Base-by-base conservation (phyloP, 306 rosid genomes). In the Rosa lucieae region DNA sequence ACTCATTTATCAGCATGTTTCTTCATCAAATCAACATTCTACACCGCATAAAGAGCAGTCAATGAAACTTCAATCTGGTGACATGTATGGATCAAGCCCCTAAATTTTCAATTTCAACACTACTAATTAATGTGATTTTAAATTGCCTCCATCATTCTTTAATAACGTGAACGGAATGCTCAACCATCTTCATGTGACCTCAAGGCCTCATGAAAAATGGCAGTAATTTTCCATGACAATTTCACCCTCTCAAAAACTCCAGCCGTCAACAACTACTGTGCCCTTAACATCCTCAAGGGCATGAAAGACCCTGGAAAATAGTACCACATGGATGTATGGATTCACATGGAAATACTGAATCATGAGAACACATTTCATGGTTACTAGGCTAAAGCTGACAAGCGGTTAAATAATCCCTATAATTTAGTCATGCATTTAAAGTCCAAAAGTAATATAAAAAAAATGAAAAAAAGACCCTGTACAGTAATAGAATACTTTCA, bases 1-100 rank as follows among this genome's bases (percentile, higher is more conserved):
- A 63, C 66, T 23, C 66, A 59, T 59, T n/a, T 59, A 59, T 59
- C 35, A 59, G 66, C n/a, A 63, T 63, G 40, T 63, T 63, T 63
- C 69, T 32, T 29, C 69, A 29, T 32, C n/a, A 29, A 63, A 63
- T 12, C 67, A 62, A 62, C 17, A 32, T 13, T 32, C 39, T 14
- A 63, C 43, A 63, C 69, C 0, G 1, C 20, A 29, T 32, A 29
- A 29, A 26, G 14, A 6, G 67, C 4, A 0, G 69, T 13, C 69
- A 6, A 32, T 14, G 5, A 7, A 26, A 4, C 32, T 29, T 32
- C 37, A 32, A 32, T 32, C 37, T 32, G 37, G 37, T 32, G 32
- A 29, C 32, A 29, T 29, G 37, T 32, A 32, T 32, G 37, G 37
- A 32, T 32, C 37, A 32, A 32, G 37, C 3, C 37, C 43, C 6